Evolutionary conservation across 2,329 filamentous ascomycete species (phyloP), one percentile per base, ranked within the genome.

Genomic region (Talaromyces sp.): DNA sequence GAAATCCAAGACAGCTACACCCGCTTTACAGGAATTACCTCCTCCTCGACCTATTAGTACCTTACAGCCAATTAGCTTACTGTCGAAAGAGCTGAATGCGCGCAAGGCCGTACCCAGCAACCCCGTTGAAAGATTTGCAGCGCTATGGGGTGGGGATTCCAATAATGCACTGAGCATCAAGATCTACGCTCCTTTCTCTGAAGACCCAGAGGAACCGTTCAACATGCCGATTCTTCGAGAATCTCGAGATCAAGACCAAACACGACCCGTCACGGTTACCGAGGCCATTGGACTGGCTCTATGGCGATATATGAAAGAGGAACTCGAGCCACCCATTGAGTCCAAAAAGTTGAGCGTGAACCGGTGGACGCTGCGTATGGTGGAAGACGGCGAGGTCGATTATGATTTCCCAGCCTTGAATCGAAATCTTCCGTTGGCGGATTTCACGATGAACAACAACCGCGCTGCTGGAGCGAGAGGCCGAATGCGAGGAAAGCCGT

Each of bases 361-460:
- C 65, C 77, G 80, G 61, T 88, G 86, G 86, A 83, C 84, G 27
- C 72, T 88, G 58, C 80, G 86, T n/a, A 87, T 88, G 81, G 84
- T 87, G 9, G 86, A 88, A 65, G 86, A 88, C 65, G 86, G 84
- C 6, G 86, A 88, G 67, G 82, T 88, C 2, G 86, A 88, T 62
- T 85, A 84, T 66, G 86, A 88, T 67, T 88, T 88, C 64, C 85
- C 85, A 6, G 79, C 85, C 0, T 72, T 88, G 32, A 80, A 77
- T 10, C 78, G 85, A 35, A 83, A 80, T 24, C 80, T 82, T 64
- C 81, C 84, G 0, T 79, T 88, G 58, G 80, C 81, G 3, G 85
- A 88, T 67, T 88, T 88, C 67, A 86, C 86, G 0, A 86, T 84
- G 2, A 88, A 88, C 73, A 88, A 88, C 69, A 87, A 86, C 64